Evolutionary conservation across 2,329 filamentous ascomycete species (phyloP).

Genomic region (Metarhizium album): DNA sequence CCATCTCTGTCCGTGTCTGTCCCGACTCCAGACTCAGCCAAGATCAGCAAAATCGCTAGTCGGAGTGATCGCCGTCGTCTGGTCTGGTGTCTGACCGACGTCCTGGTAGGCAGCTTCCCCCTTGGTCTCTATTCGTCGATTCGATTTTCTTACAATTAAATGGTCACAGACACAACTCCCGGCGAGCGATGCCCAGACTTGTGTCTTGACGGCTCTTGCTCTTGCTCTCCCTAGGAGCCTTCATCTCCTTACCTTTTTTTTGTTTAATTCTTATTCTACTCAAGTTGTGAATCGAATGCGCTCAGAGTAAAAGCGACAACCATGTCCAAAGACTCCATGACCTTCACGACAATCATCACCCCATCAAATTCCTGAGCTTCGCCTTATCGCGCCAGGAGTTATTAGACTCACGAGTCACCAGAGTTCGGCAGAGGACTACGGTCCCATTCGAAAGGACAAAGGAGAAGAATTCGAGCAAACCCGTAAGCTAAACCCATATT

Average conservation of each 20-base stretch:
- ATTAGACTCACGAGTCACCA: background rate
- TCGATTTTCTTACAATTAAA: conserved; percentile 14
- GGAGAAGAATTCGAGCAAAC: background rate
- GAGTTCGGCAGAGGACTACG: background rate
- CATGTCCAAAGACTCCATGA: background rate
- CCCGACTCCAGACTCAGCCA: background rate
- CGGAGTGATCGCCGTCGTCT: background rate
- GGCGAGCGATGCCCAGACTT: background rate
- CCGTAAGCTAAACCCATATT: background rate
- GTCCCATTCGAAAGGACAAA: background rate
- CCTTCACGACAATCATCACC: background rate
- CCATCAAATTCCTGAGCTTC: background rate
- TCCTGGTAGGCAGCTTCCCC: background rate
- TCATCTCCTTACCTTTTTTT: background rate
- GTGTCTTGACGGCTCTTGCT: background rate
- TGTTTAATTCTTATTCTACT: background rate
- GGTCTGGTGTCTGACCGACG: background rate
- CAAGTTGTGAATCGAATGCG: background rate
- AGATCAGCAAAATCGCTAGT: background rate
- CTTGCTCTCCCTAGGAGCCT: background rate
- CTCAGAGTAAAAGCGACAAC: background rate
- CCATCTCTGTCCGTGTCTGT: background rate
- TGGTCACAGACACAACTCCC: conserved; percentile 5
- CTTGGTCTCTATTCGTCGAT: conserved; percentile 13
- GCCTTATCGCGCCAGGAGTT: background rate